Conservation (phyloP, 2,329 filamentous ascomycete species). For the Tolypocladium amazonense region DNA sequence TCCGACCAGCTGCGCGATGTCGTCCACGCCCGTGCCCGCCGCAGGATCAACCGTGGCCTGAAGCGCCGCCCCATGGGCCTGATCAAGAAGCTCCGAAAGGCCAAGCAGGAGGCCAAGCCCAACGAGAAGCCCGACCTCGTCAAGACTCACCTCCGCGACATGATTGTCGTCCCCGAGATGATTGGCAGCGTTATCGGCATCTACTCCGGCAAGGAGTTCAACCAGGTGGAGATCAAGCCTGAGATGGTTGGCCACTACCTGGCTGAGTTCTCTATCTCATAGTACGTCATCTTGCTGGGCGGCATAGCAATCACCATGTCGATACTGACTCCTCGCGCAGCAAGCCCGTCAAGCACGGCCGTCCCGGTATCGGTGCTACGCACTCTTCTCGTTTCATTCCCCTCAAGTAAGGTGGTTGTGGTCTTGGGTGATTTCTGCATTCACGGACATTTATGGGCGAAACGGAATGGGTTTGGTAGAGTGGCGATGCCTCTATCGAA, state of each 20-base stretch:
- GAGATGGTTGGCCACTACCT: conserved; percentile 99
- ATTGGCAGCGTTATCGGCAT: conserved; percentile 97
- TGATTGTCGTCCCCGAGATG: conserved; percentile 99
- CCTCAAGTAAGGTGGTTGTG: conserved; percentile 81
- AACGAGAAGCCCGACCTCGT: conserved; percentile 99
- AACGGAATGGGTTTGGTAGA: conserved; percentile 47
- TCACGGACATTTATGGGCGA: conserved; percentile 46
- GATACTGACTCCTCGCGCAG: conserved; percentile 48
- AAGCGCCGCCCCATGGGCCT: conserved; percentile 99
- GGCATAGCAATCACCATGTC: not conserved
- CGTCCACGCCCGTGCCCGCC: conserved; percentile 95
- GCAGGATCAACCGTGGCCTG: conserved; percentile 98
- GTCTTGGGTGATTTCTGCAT: conserved; percentile 44
- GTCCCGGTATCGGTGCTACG: conserved; percentile 99
- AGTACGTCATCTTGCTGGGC: conserved; percentile 52
- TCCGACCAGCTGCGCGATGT: conserved; percentile 99
- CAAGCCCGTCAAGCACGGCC: conserved; percentile 99
- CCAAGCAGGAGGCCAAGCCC: conserved; percentile 96
- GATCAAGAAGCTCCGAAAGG: conserved; percentile 99
- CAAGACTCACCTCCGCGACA: conserved; percentile 99
- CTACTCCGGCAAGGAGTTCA: conserved; percentile 99
- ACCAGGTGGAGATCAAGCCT: conserved; percentile 99
- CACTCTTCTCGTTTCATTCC: conserved; percentile 99
- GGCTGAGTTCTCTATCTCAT: conserved; percentile 99
- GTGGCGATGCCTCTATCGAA: conserved; percentile 31